Evolutionary conservation across 2,329 filamentous ascomycete genomes (phyloP).

Genomic region (Coleophoma cylindrospora): DNA sequence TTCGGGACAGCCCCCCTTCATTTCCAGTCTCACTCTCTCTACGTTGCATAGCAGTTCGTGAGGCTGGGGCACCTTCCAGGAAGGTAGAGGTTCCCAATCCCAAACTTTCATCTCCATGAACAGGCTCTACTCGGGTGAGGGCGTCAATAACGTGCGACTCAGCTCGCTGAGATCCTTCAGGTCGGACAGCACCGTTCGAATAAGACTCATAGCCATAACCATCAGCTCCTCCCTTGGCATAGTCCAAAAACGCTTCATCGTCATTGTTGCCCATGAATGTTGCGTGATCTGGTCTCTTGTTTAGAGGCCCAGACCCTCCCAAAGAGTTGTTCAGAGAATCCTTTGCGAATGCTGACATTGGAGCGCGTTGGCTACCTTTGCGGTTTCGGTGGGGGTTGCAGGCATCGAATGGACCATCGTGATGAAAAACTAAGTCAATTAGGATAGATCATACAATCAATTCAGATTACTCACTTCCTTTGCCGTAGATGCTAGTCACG

Average conservation of each 20-base stretch:
- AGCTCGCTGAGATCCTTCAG: slow-evolving; percentile 20
- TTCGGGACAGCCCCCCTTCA: slow-evolving; percentile 66
- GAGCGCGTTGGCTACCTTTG: slow-evolving; percentile 74
- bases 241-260: slow-evolving; percentile 86
- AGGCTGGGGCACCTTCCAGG: slow-evolving; percentile 87
- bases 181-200: slow-evolving; percentile 31
- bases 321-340: slow-evolving; percentile 89
- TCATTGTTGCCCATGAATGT: slow-evolving; percentile 77
- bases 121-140: slow-evolving; percentile 57
- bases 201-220: slow-evolving; percentile 35
- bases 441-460: slow-evolving; percentile 7
- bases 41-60: slow-evolving; percentile 71
- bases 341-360: slow-evolving; percentile 94
- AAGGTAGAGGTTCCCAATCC: slow-evolving; percentile 94
- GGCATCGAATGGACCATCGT: slow-evolving; percentile 95
- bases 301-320: slow-evolving; percentile 81
- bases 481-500: slow-evolving; percentile 92
- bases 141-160: slow-evolving; percentile 59
- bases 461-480: slow-evolving; percentile 62
- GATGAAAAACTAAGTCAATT: slow-evolving; percentile 72
- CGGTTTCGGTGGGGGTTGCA: slow-evolving; percentile 93
- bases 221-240: slow-evolving; percentile 38
- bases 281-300: slow-evolving; percentile 75
- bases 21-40: slow-evolving; percentile 66
- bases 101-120: slow-evolving; percentile 79